These are phyloP conservation scores for Aspergillus ochraceus DNA, from an alignment of 2,329 filamentous ascomycete species.

Conservation along the genomic window DNA sequence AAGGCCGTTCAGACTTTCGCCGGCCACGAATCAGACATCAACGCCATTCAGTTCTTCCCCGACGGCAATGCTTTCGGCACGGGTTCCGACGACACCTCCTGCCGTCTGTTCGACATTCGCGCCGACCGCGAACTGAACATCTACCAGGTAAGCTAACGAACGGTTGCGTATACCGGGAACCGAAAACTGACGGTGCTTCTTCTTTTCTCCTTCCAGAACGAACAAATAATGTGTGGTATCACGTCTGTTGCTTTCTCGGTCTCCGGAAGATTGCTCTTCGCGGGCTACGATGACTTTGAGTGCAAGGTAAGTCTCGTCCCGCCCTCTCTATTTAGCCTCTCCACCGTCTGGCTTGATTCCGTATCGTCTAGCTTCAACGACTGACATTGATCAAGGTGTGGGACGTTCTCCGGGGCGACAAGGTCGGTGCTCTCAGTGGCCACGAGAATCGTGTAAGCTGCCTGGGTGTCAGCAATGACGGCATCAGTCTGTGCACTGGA, in stretches of 20 bases:
- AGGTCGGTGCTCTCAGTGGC: conserved; percentile 92
- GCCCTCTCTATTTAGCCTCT: neutral
- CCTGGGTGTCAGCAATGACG: conserved; percentile 96
- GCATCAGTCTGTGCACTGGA: conserved; percentile 97
- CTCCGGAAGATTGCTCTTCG: conserved; percentile 90
- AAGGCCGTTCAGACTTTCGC: conserved; percentile 99
- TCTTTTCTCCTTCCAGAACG: conserved; percentile 62
- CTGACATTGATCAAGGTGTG: conserved; percentile 68
- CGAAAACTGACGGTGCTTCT: conserved; percentile 7
- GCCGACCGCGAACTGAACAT: conserved; percentile 78
- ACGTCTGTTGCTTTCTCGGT: conserved; percentile 98
- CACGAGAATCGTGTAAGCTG: conserved; percentile 99
- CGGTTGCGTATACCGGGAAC: neutral
- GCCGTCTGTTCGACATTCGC: conserved; percentile 95
- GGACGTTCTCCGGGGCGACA: conserved; percentile 95
- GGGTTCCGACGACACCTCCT: conserved; percentile 95
- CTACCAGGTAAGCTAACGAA: conserved; percentile 57
- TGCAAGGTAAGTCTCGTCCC: conserved; percentile 76
- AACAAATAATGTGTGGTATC: conserved; percentile 95
- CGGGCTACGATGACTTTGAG: conserved; percentile 98
- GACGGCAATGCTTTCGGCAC: conserved; percentile 98
- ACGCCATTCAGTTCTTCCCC: conserved; percentile 99
- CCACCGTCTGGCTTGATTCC: neutral
- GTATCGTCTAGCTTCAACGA: neutral
- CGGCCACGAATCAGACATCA: conserved; percentile 98